These are phyloP conservation scores for Colletotrichum truncatum DNA, from an alignment of 2,329 filamentous ascomycete genomes.

Conservation along the genomic window DNA sequence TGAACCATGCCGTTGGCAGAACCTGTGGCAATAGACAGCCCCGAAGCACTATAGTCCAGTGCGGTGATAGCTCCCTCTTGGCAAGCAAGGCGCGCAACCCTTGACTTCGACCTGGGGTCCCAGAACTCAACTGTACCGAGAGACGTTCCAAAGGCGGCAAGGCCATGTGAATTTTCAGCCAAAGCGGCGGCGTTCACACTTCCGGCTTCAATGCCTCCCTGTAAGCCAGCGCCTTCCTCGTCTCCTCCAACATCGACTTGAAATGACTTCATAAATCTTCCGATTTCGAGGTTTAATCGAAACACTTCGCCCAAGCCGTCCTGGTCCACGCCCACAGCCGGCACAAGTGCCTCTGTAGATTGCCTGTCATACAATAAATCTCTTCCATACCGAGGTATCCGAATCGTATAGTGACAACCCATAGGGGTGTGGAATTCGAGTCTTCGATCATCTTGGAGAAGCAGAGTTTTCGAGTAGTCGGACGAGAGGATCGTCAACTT, in stretches of 20 bases:
- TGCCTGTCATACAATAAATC: constrained; percentile 86
- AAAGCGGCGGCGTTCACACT: constrained; percentile 88
- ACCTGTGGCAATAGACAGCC: constrained; percentile 85
- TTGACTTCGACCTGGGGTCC: constrained; percentile 85
- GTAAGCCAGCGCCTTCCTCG: constrained; percentile 76
- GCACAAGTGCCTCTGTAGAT: constrained; percentile 85
- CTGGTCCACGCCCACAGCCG: constrained; percentile 85
- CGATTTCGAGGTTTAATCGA: constrained; percentile 88
- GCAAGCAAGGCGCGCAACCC: constrained; percentile 79
- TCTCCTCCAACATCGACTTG: constrained; percentile 91
- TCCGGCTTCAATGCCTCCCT: constrained; percentile 86
- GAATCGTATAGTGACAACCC: constrained; percentile 88
- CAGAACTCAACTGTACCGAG: constrained; percentile 97
- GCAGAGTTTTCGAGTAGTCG: constrained; percentile 94
- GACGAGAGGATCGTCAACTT: constrained; percentile 88
- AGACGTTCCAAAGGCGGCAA: constrained; percentile 93
- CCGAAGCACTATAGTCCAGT: constrained; percentile 84
- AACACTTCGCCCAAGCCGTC: constrained; percentile 94
- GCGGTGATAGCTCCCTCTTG: constrained; percentile 83
- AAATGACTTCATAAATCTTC: constrained; percentile 93
- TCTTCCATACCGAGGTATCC: constrained; percentile 91
- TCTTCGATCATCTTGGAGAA: constrained; percentile 89
- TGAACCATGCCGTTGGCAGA: constrained; percentile 89
- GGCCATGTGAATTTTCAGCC: constrained; percentile 88
- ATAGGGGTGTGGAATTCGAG: constrained; percentile 93